Evolutionary conservation across 2,329 filamentous ascomycete genomes (phyloP).

Genomic region (Fusarium clavum): DNA sequence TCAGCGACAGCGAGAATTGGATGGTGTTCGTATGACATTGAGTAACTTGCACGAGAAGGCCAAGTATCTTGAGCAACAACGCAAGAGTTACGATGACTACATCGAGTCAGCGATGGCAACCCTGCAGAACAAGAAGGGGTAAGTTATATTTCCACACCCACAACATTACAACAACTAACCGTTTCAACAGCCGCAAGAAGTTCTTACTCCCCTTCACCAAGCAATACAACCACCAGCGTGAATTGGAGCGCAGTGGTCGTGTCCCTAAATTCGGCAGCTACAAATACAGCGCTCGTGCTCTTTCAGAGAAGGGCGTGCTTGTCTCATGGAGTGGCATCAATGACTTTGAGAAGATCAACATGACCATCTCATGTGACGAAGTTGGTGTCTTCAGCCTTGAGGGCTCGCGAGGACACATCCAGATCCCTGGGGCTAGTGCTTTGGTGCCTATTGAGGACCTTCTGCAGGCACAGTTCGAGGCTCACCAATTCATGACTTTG

Average conservation of each 20-base stretch:
- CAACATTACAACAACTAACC: conserved; percentile 29
- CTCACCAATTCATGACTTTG: conserved; percentile 93
- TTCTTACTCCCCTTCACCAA: conserved; percentile 97
- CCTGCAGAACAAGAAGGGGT: conserved; percentile 94
- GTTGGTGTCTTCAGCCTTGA: conserved; percentile 95
- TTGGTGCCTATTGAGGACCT: conserved; percentile 92
- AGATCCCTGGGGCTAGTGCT: conserved; percentile 93
- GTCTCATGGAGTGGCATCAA: conserved; percentile 89
- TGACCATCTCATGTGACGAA: conserved; percentile 94
- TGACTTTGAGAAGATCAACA: conserved; percentile 86
- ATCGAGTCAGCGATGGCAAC: conserved; percentile 99
- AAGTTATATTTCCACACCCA: conserved; percentile 49
- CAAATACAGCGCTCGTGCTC: conserved; percentile 92
- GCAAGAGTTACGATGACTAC: conserved; percentile 98
- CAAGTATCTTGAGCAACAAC: conserved; percentile 90
- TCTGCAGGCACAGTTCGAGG: conserved; percentile 96
- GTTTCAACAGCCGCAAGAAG: conserved; percentile 78
- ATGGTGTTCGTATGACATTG: conserved; percentile 82
- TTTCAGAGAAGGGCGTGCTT: conserved; percentile 93
- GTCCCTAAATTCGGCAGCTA: conserved; percentile 97
- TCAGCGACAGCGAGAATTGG: conserved; percentile 90
- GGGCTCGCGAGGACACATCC: conserved; percentile 89
- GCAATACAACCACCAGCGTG: conserved; percentile 98
- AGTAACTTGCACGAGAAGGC: conserved; percentile 86
- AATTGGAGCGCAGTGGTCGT: conserved; percentile 90